A percentile compares a stretch with the other conserved stretches of the same genome.
Conservation (phyloP, 257 asterid species). For the Gentiana dahurica region DNA sequence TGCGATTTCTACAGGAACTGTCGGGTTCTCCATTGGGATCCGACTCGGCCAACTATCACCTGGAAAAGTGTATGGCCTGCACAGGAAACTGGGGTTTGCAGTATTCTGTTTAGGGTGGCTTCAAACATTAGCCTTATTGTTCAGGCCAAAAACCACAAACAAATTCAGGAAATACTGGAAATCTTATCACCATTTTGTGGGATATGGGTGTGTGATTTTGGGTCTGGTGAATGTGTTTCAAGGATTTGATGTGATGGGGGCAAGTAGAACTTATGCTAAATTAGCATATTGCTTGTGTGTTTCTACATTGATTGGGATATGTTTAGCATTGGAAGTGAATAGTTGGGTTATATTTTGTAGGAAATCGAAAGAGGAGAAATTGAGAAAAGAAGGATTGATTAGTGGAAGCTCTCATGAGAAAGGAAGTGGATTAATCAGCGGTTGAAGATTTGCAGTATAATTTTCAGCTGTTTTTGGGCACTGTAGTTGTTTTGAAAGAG, state of each 20-base stretch:
- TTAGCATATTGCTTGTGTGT: constrained; percentile 60
- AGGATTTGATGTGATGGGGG: constrained; percentile 80
- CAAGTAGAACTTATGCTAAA: constrained; percentile 30
- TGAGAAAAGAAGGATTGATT: constrained; percentile 70
- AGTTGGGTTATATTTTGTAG: constrained; percentile 89
- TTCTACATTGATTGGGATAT: constrained; percentile 57
- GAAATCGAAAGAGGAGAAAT: constrained; percentile 71
- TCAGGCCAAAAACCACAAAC: constrained; percentile 76
- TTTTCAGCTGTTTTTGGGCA: too few relatives aligned
- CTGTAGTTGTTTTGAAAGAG: too few relatives aligned
- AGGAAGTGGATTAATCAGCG: constrained; percentile 40
- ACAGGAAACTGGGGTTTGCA: constrained; percentile 70
- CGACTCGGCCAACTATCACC: constrained; percentile 64
- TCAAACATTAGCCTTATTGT: constrained; percentile 69
- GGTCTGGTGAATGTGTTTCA: constrained; percentile 79
- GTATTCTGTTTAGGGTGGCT: constrained; percentile 70
- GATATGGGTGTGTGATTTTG: constrained; percentile 70
- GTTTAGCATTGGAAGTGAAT: constrained; percentile 80
- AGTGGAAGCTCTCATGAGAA: constrained; percentile 41
- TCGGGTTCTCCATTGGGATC: constrained; percentile 69
- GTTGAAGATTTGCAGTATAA: neutral
- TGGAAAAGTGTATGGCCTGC: constrained; percentile 52
- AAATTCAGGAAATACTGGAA: constrained; percentile 83
- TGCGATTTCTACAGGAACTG: constrained; percentile 52
- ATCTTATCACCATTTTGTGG: constrained; percentile 89